phyloP scores from a whole-genome alignment of 495 filamentous ascomycete species.

The Chaetomium fimeti region DNA sequence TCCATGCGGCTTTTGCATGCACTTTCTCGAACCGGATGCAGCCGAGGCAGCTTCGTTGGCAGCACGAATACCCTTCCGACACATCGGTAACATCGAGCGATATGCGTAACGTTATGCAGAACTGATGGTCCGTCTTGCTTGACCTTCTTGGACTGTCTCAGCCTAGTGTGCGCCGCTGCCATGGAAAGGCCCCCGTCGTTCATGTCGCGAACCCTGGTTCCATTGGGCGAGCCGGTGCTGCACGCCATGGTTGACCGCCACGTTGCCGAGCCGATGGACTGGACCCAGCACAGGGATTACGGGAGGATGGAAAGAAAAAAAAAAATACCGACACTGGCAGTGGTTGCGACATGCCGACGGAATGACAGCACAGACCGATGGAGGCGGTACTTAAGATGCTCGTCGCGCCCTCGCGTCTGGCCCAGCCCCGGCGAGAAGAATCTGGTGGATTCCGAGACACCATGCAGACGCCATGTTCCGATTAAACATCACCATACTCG shows the following conservation, averaged over 20 bases:
- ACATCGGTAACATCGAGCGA: constrained; percentile 28
- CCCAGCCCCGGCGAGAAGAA: neutral
- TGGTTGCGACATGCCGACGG: neutral
- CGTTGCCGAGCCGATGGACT: constrained; percentile 24
- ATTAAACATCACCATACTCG: constrained; percentile 4
- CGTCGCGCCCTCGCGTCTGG: neutral
- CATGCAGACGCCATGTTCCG: constrained; percentile 13
- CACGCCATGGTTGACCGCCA: constrained; percentile 26
- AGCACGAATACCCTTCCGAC: constrained; percentile 32
- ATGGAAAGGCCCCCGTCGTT: constrained; percentile 5
- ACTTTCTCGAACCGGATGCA: constrained; percentile 14
- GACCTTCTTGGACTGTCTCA: neutral
- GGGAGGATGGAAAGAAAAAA: neutral
- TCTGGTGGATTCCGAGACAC: neutral
- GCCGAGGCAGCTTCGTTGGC: constrained; percentile 22
- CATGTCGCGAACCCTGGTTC: constrained; percentile 9
- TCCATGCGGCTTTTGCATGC: constrained; percentile 32
- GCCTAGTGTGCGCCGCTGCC: constrained; percentile 19
- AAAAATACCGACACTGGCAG: constrained; percentile 18
- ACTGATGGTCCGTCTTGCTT: neutral
- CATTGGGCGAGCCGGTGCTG: constrained; percentile 9
- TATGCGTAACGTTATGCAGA: constrained; percentile 9
- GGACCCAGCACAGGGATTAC: constrained; percentile 10
- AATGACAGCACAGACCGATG: neutral
- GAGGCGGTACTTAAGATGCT: constrained; percentile 12